Evolutionary conservation across 2,329 filamentous ascomycete species (phyloP).

Genomic region (Penicillium brasilianum): DNA sequence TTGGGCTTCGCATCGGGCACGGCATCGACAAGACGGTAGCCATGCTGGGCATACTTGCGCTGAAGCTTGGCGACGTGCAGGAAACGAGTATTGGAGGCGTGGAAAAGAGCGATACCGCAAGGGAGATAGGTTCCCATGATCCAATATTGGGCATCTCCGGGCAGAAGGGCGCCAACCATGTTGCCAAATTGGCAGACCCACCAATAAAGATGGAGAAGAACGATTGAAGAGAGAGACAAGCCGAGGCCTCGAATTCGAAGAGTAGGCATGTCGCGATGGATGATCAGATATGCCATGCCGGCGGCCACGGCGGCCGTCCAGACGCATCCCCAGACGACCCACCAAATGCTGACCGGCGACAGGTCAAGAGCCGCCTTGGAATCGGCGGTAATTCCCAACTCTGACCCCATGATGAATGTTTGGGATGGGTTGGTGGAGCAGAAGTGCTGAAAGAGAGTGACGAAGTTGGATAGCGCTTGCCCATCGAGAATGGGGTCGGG

Average conservation of each 20-base stretch:
- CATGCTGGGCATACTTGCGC: slow-evolving; percentile 47
- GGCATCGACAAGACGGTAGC: slow-evolving; percentile 11
- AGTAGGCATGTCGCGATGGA: slow-evolving; percentile 40
- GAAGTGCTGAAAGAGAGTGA: slow-evolving; percentile 19
- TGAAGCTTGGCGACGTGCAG: slow-evolving; percentile 64
- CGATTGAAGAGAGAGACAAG: slow-evolving; percentile 43
- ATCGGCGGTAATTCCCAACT: slow-evolving; percentile 35
- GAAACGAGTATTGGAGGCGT: slow-evolving; percentile 67
- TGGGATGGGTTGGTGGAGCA: slow-evolving; percentile 5
- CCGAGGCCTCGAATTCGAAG: slow-evolving; percentile 47
- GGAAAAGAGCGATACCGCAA: slow-evolving; percentile 68
- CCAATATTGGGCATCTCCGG: slow-evolving; percentile 66
- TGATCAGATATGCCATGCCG: slow-evolving; percentile 41
- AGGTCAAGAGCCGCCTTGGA: slow-evolving; percentile 31
- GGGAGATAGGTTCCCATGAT: slow-evolving; percentile 70
- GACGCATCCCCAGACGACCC: slow-evolving; percentile 34
- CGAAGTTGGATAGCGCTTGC: slow-evolving; percentile 26
- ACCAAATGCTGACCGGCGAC: slow-evolving; percentile 36
- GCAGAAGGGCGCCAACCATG: slow-evolving; percentile 45
- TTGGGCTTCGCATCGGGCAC: slow-evolving; percentile 13
- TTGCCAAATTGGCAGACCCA: slow-evolving; percentile 42
- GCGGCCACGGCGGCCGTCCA: slow-evolving; percentile 41
- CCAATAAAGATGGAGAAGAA: slow-evolving; percentile 47
- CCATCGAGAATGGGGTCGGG: background rate
- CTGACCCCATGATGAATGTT: slow-evolving; percentile 35